phyloP scores from a whole-genome alignment of 176 grass and related monocot genomes.

The Hordeum marinum region DNA sequence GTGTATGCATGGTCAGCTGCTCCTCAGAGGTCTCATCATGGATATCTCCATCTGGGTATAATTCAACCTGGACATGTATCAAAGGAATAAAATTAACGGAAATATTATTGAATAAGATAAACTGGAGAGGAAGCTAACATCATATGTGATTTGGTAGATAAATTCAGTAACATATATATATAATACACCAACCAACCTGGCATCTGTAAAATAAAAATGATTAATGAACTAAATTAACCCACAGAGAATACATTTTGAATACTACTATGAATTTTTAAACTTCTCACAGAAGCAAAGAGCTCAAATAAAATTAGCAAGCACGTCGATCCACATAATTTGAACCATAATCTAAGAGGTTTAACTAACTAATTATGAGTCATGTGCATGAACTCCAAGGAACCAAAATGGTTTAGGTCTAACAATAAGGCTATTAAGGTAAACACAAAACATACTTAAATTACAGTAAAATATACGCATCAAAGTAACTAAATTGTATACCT shows the following conservation, averaged over 20 bases:
- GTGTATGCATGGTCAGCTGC: neutral
- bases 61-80: conserved; percentile 18
- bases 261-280: neutral
- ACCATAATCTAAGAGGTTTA: neutral
- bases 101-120: neutral
- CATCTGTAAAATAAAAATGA: conserved; percentile 7
- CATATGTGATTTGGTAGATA: conserved; percentile 17
- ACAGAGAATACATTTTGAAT: neutral
- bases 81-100: conserved; percentile 19
- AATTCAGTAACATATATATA: neutral
- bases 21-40: conserved; percentile 27
- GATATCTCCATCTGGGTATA: neutral
- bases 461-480: conserved; percentile 9
- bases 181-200: neutral
- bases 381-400: conserved; percentile 18
- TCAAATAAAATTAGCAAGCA: conserved; percentile 8
- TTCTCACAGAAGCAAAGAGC: neutral
- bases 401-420: conserved; percentile 4
- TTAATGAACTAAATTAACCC: conserved; percentile 11
- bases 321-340: neutral
- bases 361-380: neutral
- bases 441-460: neutral
- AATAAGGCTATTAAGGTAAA: conserved; percentile 12
- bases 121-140: conserved; percentile 26
- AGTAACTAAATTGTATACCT: conserved; percentile 44